phyloP scores from a whole-genome alignment of 2,329 filamentous ascomycete genomes.

The Trichoderma hamatum region DNA sequence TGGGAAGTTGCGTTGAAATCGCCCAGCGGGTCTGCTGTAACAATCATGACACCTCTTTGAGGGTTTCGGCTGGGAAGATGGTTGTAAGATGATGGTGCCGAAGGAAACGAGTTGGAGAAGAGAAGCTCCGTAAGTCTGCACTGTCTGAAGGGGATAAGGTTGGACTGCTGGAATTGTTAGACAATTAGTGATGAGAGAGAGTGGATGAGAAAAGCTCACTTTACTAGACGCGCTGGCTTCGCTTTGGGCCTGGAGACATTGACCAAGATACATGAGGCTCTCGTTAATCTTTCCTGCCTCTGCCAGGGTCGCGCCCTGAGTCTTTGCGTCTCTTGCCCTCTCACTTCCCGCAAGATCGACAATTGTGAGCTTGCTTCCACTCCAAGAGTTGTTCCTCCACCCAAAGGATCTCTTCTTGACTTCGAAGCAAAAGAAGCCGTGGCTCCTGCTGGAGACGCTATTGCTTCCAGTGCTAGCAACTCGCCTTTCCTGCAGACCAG shows the following conservation, averaged over 20 bases:
- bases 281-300: slow-evolving; percentile 99
- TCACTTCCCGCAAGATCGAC: slow-evolving; percentile 94
- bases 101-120: slow-evolving; percentile 86
- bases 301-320: slow-evolving; percentile 85
- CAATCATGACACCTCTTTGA: slow-evolving; percentile 93
- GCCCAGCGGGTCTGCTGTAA: slow-evolving; percentile 88
- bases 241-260: slow-evolving; percentile 94
- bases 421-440: slow-evolving; percentile 95
- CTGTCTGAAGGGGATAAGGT: slow-evolving; percentile 76
- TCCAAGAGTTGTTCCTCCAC: slow-evolving; percentile 63
- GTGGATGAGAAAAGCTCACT: slow-evolving; percentile 49
- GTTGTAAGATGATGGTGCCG: slow-evolving; percentile 48
- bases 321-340: slow-evolving; percentile 89
- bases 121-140: slow-evolving; percentile 84
- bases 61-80: slow-evolving; percentile 60
- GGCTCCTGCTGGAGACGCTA: slow-evolving; percentile 86
- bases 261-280: slow-evolving; percentile 95
- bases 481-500: slow-evolving; percentile 81
- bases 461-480: slow-evolving; percentile 93
- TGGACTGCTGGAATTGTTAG: slow-evolving; percentile 55
- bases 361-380: slow-evolving; percentile 77
- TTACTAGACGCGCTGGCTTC: slow-evolving; percentile 70
- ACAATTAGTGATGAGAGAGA: not conserved
- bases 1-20: slow-evolving; percentile 98
- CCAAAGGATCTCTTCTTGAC: slow-evolving; percentile 73